Evolutionary conservation across 2,329 filamentous ascomycete genomes (phyloP).

Genomic region (Ascosphaera acerosa): DNA sequence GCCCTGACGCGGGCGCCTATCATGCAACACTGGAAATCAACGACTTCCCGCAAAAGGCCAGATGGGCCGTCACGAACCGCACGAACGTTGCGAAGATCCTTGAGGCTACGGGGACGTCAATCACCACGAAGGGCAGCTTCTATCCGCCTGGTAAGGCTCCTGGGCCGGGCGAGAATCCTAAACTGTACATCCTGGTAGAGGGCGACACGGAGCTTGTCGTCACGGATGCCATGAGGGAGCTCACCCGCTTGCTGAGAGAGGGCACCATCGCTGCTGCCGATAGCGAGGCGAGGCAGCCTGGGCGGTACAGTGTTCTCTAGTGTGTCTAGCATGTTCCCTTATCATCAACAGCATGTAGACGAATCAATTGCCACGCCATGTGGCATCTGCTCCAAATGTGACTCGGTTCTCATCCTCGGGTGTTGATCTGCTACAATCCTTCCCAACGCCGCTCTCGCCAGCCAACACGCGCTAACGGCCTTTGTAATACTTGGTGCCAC

Average conservation of each 20-base stretch:
- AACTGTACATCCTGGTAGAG: slow-evolving; percentile 92
- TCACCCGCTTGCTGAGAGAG: slow-evolving; percentile 70
- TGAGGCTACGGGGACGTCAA: slow-evolving; percentile 79
- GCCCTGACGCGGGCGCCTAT: slow-evolving; percentile 86
- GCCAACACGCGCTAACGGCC: too few species aligned
- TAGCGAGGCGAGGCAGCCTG: slow-evolving; percentile 56
- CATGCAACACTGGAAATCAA: slow-evolving; percentile 97
- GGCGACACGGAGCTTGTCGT: slow-evolving; percentile 89
- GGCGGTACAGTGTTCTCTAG: slow-evolving; percentile 65
- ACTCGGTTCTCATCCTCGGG: neutral
- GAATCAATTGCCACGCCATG: neutral
- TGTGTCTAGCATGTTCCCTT: slow-evolving; percentile 3
- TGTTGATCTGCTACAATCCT: neutral
- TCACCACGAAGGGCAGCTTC: slow-evolving; percentile 89
- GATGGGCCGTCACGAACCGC: slow-evolving; percentile 95
- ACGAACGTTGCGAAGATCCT: slow-evolving; percentile 97
- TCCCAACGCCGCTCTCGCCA: too few species aligned
- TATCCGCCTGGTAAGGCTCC: slow-evolving; percentile 66
- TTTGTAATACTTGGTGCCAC: too few species aligned
- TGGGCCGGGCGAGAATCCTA: slow-evolving; percentile 49
- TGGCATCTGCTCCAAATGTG: neutral
- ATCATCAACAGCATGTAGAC: neutral
- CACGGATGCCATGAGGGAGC: slow-evolving; percentile 66
- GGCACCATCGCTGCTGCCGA: slow-evolving; percentile 76
- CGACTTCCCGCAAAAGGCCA: slow-evolving; percentile 93